Conservation (phyloP, 2,329 filamentous ascomycete species). For the Cercospora beticola region DNA sequence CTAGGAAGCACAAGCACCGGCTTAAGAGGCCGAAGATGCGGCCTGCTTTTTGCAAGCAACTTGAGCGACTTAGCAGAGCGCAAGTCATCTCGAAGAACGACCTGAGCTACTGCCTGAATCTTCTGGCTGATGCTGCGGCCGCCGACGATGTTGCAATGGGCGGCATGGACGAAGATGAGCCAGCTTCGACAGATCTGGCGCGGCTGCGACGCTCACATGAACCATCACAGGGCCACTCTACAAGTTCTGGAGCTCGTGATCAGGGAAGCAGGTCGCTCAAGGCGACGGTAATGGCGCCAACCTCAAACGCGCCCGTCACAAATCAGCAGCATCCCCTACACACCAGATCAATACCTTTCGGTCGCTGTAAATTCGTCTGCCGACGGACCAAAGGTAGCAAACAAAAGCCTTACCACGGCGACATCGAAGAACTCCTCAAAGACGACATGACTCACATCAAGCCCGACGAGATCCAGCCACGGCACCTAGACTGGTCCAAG, state of each 20-base stretch:
- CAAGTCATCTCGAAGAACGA: slow-evolving; percentile 16
- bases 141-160: background rate
- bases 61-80: slow-evolving; percentile 32
- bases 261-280: background rate
- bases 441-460: slow-evolving; percentile 5
- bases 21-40: slow-evolving; percentile 30
- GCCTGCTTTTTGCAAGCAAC: slow-evolving; percentile 36
- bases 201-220: background rate
- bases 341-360: slow-evolving; percentile 10
- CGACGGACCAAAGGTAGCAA: slow-evolving; percentile 8
- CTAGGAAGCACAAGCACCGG: slow-evolving; percentile 27
- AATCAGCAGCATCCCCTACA: background rate
- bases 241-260: no score
- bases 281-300: background rate
- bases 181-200: background rate
- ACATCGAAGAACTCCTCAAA: slow-evolving; percentile 13
- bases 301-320: background rate
- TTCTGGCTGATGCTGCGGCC: background rate
- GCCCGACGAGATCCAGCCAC: slow-evolving; percentile 15
- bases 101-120: slow-evolving; percentile 20
- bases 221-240: background rate
- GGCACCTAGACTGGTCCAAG: slow-evolving; percentile 19
- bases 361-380: slow-evolving; percentile 17
- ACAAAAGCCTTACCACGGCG: slow-evolving; percentile 1
- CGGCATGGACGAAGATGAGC: background rate